Evolutionary conservation across 371 early-diverging fungal genomes (phyloP).

Genomic region (Globomyces sp.): DNA sequence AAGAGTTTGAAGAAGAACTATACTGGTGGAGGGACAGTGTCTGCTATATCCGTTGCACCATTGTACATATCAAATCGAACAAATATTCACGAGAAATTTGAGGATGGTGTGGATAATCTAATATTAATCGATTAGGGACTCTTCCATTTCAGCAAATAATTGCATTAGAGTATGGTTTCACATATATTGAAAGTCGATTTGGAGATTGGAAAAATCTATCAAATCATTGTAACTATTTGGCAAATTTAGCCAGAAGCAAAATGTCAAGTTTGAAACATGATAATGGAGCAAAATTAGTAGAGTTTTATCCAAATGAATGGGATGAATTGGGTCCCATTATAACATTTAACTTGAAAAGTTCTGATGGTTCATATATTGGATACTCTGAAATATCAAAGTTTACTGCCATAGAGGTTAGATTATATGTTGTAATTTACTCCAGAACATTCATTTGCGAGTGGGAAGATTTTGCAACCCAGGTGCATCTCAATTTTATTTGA

Average conservation of each 20-base stretch:
- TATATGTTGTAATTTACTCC: not conserved
- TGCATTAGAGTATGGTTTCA: conserved; percentile 61
- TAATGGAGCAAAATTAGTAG: conserved; percentile 39
- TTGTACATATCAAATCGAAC: conserved; percentile 31
- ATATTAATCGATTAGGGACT: conserved; percentile 33
- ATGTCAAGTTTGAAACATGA: conserved; percentile 50
- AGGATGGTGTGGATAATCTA: conserved; percentile 51
- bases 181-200: conserved; percentile 35
- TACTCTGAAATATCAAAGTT: conserved; percentile 25
- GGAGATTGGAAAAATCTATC: conserved; percentile 35
- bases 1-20: conserved; percentile 43
- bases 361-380: conserved; percentile 53
- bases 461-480: conserved; percentile 80
- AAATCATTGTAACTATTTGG: conserved; percentile 10
- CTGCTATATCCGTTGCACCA: conserved; percentile 26
- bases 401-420: not conserved
- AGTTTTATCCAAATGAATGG: not conserved
- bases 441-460: conserved; percentile 59
- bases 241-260: not conserved
- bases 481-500: conserved; percentile 60
- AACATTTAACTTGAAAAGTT: conserved; percentile 58
- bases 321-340: conserved; percentile 56
- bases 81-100: conserved; percentile 46
- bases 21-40: conserved; percentile 71
- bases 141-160: conserved; percentile 65